Evolutionary conservation across 176 grass and related monocot genomes (phyloP), one percentile per base, ranked within the genome.

Genomic region (Raddia guianensis): DNA sequence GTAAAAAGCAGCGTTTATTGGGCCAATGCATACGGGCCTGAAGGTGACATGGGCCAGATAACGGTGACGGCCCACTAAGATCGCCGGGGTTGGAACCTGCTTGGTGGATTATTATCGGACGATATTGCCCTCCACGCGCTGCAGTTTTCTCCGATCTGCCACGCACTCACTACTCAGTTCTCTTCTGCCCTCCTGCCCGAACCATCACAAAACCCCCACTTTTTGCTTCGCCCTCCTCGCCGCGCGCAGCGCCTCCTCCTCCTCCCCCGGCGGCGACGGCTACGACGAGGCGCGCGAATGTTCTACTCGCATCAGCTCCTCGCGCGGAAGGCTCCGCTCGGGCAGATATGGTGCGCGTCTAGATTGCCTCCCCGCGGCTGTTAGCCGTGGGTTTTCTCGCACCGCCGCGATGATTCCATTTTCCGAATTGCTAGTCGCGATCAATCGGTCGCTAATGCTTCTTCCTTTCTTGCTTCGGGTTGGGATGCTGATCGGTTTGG

Each of bases 231-330:
- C 40, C 0, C 43, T 8, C 5, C 67, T 27, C 68, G 60, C 72
- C 45, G 61, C 77, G 40, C 69, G 76, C 20, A 8, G 21, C 75
- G 5, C 0, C 61, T 35, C 54, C 40, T 8, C n/a, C 40, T 21
- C 64, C 65, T 35, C 62, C 44, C 68, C 18, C 46, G 3, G 21
- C 0, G 15, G 1, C 52, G 27, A 27, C 27, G 27, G 27, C 27
- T 27, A 27, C 27, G 27, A 27, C 27, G 65, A 16, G 10, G 1
- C 34, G 33, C 19, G 67, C 47, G 47, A 42, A 98, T 98, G 95
- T 98, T 98, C 80, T 98, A 95, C 78, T 95, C 95, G 68, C 95
- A 95, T 62, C 95, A 95, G 84, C 86, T 95, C 42, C 90, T 98
- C 9, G 95, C 95, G 46, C 86, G 86, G 77, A 98, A 98, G 85